Conservation (phyloP, 2,329 filamentous ascomycete species). For the Chaetomium globosum region DNA sequence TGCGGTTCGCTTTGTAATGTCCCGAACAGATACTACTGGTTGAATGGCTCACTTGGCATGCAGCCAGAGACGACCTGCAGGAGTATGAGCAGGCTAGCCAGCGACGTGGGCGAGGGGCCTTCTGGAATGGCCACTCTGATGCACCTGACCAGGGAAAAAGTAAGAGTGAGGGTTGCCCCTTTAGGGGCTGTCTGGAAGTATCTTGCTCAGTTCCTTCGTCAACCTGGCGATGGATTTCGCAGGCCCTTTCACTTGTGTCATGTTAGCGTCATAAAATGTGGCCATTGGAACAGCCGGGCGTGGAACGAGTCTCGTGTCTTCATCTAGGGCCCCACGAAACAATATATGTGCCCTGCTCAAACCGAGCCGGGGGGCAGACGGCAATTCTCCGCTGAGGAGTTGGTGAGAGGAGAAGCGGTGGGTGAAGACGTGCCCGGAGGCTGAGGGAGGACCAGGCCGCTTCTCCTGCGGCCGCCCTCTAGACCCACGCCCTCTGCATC, state of each 20-base stretch:
- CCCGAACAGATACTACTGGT: slow-evolving; percentile 31
- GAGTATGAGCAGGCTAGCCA: slow-evolving; percentile 21
- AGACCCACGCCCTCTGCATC: slow-evolving; percentile 29
- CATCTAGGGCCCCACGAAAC: neutral
- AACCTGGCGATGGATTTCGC: neutral
- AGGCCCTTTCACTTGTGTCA: neutral
- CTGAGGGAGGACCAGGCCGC: slow-evolving; percentile 22
- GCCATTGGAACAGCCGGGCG: neutral
- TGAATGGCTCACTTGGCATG: slow-evolving; percentile 28
- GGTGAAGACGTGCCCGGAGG: slow-evolving; percentile 4
- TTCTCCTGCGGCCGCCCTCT: slow-evolving; percentile 25
- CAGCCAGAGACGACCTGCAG: slow-evolving; percentile 29
- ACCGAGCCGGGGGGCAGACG: neutral
- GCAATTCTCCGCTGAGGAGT: slow-evolving; percentile 6
- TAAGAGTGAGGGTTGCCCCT: neutral
- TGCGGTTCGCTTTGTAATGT: slow-evolving; percentile 29
- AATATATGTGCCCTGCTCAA: neutral
- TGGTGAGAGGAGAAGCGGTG: neutral
- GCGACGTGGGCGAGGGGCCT: slow-evolving; percentile 10
- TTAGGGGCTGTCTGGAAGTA: neutral
- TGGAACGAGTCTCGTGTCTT: neutral
- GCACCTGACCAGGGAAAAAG: slow-evolving; percentile 14
- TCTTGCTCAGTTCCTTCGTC: neutral
- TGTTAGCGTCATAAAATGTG: neutral
- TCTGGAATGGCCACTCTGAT: slow-evolving; percentile 25